Base-by-base conservation (phyloP, 768 basidiomycete species). In the Mycena polygramma region DNA sequence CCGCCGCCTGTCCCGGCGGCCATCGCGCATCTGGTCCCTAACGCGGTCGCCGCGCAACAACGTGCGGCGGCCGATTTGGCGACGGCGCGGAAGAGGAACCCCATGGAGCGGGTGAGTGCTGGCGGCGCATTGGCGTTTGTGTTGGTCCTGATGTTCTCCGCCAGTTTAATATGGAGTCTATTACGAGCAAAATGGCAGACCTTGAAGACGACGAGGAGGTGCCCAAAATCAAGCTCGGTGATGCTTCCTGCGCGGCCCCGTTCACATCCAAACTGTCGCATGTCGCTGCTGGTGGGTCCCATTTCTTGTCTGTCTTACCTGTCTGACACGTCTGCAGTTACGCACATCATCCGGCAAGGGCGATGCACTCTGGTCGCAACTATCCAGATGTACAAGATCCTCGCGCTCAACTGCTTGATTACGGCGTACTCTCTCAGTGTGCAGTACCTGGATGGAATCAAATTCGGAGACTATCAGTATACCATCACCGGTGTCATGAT, bases 331-430 rank as follows among this genome's bases (percentile, higher is more conserved):
- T 26, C 24, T 58, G 54, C 54, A 97, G 96, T 99, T 76, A 93
- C 94, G 22, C 96, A 97, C 78, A 98, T 99, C 79, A 98, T 99
- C 74, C 91, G 98, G 22, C 98, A 99, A 82, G 98, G 98, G 26
- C 94, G 98, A 36, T 99, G 98, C 84, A 99, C 98, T 1, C 90
- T 99, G 20, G 98, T 99, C 53, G 98, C 98, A 2, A 99, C 98
- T 4, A 93, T 97, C 63, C 98, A 99, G 83, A 99, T 99, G 98
- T 99, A 98, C 90, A 98, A 98, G 85, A 99, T 99, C 74, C 85
- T 99, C 45, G 98, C 97, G 1, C 83, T 99, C 65, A 99, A 99
- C 79, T 99, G 98, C 77, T 85, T 99, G 49, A 99, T 99, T 81
- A 97, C 97, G 4, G 98, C 98, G n/a, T 99, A 97, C 83, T 97